Conservation (phyloP, 2,329 filamentous ascomycete genomes). For the Fusarium keratoplasticum region DNA sequence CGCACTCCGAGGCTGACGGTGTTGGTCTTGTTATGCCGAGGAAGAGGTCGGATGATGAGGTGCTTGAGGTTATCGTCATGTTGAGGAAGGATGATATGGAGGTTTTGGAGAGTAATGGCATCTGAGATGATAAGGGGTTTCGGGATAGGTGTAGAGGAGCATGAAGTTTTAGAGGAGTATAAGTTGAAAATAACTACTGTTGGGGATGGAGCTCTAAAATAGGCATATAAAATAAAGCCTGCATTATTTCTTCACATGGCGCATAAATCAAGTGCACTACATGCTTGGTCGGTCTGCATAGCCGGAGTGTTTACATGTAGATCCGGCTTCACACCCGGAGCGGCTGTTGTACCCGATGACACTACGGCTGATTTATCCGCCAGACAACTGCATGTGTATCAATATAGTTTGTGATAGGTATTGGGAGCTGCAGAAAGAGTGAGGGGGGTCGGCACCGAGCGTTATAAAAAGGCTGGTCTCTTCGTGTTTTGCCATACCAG, state of each 20-base stretch:
- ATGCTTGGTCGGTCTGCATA: neutral
- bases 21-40: conserved; percentile 13
- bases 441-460: neutral
- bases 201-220: too few species aligned
- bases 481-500: neutral
- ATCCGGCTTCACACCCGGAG: neutral
- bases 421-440: neutral
- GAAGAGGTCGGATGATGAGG: neutral
- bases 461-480: neutral
- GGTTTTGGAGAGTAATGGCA: neutral
- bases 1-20: conserved; percentile 10
- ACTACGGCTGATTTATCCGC: neutral
- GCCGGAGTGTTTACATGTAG: neutral
- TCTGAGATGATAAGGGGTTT: neutral
- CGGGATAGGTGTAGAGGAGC: neutral
- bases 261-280: too few species aligned
- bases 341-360: neutral
- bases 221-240: too few species aligned
- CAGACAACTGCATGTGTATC: neutral
- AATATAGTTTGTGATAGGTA: neutral
- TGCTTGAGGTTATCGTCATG: conserved; percentile 18
- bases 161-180: neutral
- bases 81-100: conserved; percentile 15
- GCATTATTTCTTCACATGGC: too few species aligned
- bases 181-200: neutral